Evolutionary conservation across 768 basidiomycete genomes (phyloP), one percentile per base, ranked within the genome.

Genomic region (Leccinum disarticulatum): DNA sequence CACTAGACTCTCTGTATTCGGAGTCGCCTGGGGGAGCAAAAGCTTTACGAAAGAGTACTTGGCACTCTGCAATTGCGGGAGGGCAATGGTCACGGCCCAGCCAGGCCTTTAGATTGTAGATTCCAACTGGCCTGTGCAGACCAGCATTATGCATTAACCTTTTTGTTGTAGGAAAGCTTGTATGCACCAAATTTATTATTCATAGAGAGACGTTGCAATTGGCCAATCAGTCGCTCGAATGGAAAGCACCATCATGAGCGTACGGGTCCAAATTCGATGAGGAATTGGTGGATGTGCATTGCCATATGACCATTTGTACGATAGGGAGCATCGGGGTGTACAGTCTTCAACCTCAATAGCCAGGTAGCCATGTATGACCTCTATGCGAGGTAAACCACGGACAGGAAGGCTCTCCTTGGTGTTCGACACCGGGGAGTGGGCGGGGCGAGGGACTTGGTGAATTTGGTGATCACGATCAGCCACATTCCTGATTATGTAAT

Each of bases 1-100:
- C 38, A 41, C 14, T 17, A 15, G 6, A 15, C 4, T 41, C 38
- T 41, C 17, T 17, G 6, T 17, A 41, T 41, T 41, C 6, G 4
- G 14, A 38, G 8, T 41, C 27, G 7, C 11, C 38, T 14, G 14
- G 4, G 14, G 48, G 2, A 8, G 41, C 19, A 22, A 55, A 56
- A 60, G 66, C 73, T 4, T 54, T 60, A 2, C 13, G 0, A 48
- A 61, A 57, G 3, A 61, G 56, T 33, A 6, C 9, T 35, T 50
- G 28, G 15, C 47, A 56, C 36, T 54, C 56, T 48, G 41, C 41
- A 27, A 61, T 54, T 10, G 50, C 25, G 1, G 35, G 49, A 13
- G 48, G 49, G 30, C 48, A 57, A 3, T 41, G 7, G 3, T 49
- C 33, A 13, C 15, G 10, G 19, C 22, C 15, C 25, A 57, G 17